Conservation (phyloP, 2,329 filamentous ascomycete species). For the Colletotrichum sublineola region DNA sequence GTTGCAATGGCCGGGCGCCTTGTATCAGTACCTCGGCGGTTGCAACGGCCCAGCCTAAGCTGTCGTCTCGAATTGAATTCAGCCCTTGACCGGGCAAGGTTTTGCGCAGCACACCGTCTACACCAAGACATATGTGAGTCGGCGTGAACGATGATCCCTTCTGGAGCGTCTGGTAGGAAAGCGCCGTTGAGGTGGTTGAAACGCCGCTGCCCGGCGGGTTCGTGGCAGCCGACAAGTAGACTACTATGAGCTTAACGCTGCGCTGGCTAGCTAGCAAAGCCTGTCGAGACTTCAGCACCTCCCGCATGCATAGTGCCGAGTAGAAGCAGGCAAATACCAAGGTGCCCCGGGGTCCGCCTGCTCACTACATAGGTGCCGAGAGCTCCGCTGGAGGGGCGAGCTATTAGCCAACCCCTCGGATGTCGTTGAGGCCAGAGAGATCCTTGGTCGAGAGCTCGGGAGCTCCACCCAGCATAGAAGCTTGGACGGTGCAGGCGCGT, state of each 20-base stretch:
- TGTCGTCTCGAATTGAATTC: constrained; percentile 6
- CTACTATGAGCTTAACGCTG: too few species aligned
- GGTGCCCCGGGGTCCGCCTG: background rate
- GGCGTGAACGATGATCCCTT: too few species aligned
- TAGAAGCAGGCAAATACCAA: background rate
- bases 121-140: too few species aligned
- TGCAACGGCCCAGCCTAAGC: background rate
- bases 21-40: too few species aligned
- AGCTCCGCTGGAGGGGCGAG: background rate
- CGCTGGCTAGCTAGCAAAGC: background rate
- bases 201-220: background rate
- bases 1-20: background rate
- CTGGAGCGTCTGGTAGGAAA: background rate
- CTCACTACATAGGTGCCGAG: background rate
- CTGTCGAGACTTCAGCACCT: background rate
- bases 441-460: constrained; percentile 9
- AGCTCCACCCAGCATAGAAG: constrained; percentile 1
- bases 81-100: constrained; percentile 12
- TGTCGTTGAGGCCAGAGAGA: background rate
- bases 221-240: background rate
- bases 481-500: background rate
- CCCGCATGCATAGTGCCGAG: background rate
- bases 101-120: background rate
- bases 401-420: too few species aligned
- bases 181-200: background rate